These are phyloP conservation scores for Populus nigra DNA, from an alignment of 345 rosid genomes.

Conservation along the genomic window DNA sequence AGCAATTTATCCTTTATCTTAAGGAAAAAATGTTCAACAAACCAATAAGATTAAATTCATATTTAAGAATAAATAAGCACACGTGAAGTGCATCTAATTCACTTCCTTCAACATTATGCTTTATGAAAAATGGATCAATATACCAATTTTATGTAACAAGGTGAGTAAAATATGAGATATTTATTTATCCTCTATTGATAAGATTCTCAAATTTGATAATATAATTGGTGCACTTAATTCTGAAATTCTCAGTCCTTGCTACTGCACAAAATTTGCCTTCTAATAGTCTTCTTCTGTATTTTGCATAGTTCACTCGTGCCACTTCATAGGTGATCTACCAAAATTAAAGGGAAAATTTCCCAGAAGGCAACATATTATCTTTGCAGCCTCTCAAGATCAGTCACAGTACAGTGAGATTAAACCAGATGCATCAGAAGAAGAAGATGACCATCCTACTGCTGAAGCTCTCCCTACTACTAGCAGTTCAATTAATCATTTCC, in stretches of 20 bases:
- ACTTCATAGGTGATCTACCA: conserved; percentile 22
- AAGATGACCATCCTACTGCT: conserved; percentile 22
- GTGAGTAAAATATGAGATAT: too few relatives aligned
- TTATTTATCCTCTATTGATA: background rate
- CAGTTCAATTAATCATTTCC: conserved; percentile 36
- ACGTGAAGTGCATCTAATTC: too few relatives aligned
- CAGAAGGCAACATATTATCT: conserved; percentile 32
- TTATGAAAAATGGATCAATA: too few relatives aligned
- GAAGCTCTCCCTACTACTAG: conserved; percentile 39
- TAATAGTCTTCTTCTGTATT: conserved; percentile 22
- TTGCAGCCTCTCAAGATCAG: conserved; percentile 47
- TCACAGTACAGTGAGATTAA: conserved; percentile 36
- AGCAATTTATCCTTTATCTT: too few relatives aligned
- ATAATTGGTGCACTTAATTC: background rate
- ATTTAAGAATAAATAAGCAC: too few relatives aligned
- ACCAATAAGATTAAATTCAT: too few relatives aligned
- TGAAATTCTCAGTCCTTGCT: background rate
- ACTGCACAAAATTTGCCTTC: conserved; percentile 7
- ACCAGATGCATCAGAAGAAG: conserved; percentile 33
- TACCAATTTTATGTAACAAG: too few relatives aligned
- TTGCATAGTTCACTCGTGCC: conserved; percentile 33
- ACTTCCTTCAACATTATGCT: too few relatives aligned
- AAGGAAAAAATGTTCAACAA: too few relatives aligned
- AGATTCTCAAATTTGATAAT: conserved; percentile 11
- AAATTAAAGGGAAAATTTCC: conserved; percentile 32